phyloP scores from a whole-genome alignment of 371 early-diverging fungal genomes.

The Apophysomyces trapeziformis region DNA sequence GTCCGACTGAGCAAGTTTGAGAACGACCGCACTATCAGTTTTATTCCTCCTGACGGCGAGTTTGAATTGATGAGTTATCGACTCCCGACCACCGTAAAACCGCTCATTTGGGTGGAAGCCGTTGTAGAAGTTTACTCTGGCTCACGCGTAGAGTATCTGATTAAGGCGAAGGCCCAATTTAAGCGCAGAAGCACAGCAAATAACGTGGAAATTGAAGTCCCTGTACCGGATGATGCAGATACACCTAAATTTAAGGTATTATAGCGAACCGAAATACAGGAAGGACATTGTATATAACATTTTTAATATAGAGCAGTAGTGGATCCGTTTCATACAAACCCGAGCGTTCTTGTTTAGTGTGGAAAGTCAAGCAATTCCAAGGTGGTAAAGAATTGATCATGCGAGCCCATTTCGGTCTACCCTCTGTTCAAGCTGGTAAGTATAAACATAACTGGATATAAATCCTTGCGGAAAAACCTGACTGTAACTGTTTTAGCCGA shows the following conservation, averaged over 20 bases:
- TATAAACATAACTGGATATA: neutral
- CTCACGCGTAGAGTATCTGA: constrained; percentile 94
- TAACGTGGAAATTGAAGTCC: constrained; percentile 96
- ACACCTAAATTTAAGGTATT: constrained; percentile 94
- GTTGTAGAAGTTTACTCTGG: constrained; percentile 91
- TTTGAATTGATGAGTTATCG: constrained; percentile 99
- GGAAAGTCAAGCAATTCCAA: constrained; percentile 98
- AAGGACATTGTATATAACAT: neutral
- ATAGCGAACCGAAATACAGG: constrained; percentile 5
- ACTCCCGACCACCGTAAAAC: constrained; percentile 91
- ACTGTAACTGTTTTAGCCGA: constrained; percentile 56
- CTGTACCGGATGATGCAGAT: constrained; percentile 97
- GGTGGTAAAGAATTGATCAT: constrained; percentile 96
- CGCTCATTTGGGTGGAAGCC: constrained; percentile 96
- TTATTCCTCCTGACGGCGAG: constrained; percentile 98
- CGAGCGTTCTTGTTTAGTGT: constrained; percentile 91
- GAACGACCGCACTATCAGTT: constrained; percentile 94
- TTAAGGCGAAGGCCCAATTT: constrained; percentile 97
- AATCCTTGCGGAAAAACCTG: neutral
- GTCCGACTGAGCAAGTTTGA: constrained; percentile 95
- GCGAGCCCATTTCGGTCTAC: constrained; percentile 96
- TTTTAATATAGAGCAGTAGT: constrained; percentile 64
- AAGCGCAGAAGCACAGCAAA: constrained; percentile 96
- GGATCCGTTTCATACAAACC: constrained; percentile 95
- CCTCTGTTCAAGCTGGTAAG: constrained; percentile 89